phyloP scores from a whole-genome alignment of 805 yeast genomes.

The Phaffomyces thermotolerans region DNA sequence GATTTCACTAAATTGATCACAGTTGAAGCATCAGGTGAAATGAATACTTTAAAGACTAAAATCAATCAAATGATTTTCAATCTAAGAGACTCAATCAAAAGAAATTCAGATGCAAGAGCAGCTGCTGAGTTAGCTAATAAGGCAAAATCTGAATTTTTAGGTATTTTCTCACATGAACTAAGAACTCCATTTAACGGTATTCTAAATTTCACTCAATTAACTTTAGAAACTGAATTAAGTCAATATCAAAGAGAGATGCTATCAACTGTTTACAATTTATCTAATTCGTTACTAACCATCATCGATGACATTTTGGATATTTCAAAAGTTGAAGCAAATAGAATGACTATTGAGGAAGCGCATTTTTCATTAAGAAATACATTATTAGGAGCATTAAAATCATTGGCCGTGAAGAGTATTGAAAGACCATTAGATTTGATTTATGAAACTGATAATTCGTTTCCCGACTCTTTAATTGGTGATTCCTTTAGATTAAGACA shows the following conservation, averaged over 20 bases:
- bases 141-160: conserved; percentile 84
- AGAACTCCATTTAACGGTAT: conserved; percentile 92
- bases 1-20: conserved; percentile 86
- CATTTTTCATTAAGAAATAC: conserved; percentile 83
- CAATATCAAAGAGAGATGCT: conserved; percentile 91
- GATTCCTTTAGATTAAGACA: conserved; percentile 86
- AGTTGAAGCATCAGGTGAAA: conserved; percentile 88
- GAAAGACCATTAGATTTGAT: conserved; percentile 76
- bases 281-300: conserved; percentile 76
- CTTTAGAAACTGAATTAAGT: conserved; percentile 80
- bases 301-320: conserved; percentile 89
- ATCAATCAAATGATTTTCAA: conserved; percentile 79
- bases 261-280: conserved; percentile 81
- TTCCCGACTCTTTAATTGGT: conserved; percentile 82
- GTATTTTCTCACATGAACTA: conserved; percentile 83
- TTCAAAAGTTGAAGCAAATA: conserved; percentile 86
- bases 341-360: conserved; percentile 88
- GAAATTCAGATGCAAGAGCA: conserved; percentile 89
- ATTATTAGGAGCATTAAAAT: conserved; percentile 83
- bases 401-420: conserved; percentile 83
- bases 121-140: conserved; percentile 89
- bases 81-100: conserved; percentile 80
- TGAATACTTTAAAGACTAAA: conserved; percentile 50
- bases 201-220: conserved; percentile 86
- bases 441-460: conserved; percentile 77